Evolutionary conservation across 2,329 filamentous ascomycete species (phyloP), one percentile per base, ranked within the genome.

Genomic region (Trichophyton simii): DNA sequence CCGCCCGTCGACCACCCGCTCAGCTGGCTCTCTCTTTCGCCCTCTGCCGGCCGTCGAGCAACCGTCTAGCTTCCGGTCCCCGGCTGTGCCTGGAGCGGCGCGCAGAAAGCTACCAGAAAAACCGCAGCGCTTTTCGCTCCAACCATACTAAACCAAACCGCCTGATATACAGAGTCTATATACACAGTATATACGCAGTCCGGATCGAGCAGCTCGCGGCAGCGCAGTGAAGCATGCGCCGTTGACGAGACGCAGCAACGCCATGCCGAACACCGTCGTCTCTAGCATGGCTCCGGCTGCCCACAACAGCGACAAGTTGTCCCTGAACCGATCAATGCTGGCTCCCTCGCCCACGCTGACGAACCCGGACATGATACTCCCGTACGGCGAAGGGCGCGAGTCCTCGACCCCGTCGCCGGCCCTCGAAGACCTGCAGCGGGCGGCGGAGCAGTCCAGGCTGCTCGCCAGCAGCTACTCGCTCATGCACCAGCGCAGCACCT

Each of bases 291-390:
- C 55, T 8, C 41, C 55, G 22, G 20, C 34, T n/a, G 15, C 18
- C 36, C 18, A 44, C 31, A 44, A 25, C 31, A 44, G 25, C 18
- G 55, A 58, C 11, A 58, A 34, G 28, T 9, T 31, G 20, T 18
- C n/a, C 36, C 20, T 44, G 3, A 58, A 25, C 18, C 55, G 55
- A 6, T 13, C 58, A 3, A 22, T 22, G 9, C 48, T 52, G 11
- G 57, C 58, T 28, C 84, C 84, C 11, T 95, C 89, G 63, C 91
- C 91, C 55, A 95, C 91, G 1, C 78, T 96, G 69, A 95, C 90
- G 61, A 95, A 96, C 73, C 90, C 91, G 59, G 91, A 95, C 72
- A 91, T 96, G 89, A 95, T 96, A 68, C 78, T 96, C 59, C 91
- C 91, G 63, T 85, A 87, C 71, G 85, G 86, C 69, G 28, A 18